These are phyloP conservation scores for Bassia scoparia DNA, from an alignment of 148 eudicot species.

Conservation along the genomic window DNA sequence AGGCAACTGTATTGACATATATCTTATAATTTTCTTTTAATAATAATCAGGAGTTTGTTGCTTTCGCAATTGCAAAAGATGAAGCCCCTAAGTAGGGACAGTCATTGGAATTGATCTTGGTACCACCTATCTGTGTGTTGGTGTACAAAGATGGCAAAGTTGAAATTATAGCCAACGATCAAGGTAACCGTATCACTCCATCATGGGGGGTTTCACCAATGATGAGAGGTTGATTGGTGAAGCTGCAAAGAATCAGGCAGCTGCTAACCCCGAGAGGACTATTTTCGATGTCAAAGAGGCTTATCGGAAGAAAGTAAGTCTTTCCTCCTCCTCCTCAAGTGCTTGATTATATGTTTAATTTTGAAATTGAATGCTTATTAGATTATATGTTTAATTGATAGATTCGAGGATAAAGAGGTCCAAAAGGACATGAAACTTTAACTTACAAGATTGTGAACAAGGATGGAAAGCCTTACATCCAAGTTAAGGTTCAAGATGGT, in stretches of 20 bases:
- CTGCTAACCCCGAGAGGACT: conserved; percentile 62
- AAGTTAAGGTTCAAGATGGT: conserved; percentile 47
- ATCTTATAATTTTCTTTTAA: background rate
- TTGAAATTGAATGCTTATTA: background rate
- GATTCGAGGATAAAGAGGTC: conserved; percentile 57
- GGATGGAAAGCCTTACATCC: conserved; percentile 60
- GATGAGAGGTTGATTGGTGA: conserved; percentile 66
- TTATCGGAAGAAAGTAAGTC: conserved; percentile 61
- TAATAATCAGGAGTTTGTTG: conserved; percentile 46
- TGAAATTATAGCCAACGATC: conserved; percentile 70
- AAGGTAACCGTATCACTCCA: conserved; percentile 78
- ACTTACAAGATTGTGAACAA: conserved; percentile 64
- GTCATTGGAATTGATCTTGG: conserved; percentile 69
- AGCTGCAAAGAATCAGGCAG: conserved; percentile 74
- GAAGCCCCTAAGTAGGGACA: conserved; percentile 63
- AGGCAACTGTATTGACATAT: conserved; percentile 2
- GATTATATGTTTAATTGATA: conserved; percentile 8
- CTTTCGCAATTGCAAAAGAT: conserved; percentile 50
- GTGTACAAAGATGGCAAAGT: conserved; percentile 59
- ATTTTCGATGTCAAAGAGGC: conserved; percentile 67
- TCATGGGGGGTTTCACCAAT: conserved; percentile 73
- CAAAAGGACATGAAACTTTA: conserved; percentile 59
- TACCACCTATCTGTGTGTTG: conserved; percentile 66
- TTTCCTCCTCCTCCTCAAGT: background rate
- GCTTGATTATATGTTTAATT: background rate